These are phyloP conservation scores for Rehmannia glutinosa DNA, from an alignment of 257 asterid species.

Conservation along the genomic window DNA sequence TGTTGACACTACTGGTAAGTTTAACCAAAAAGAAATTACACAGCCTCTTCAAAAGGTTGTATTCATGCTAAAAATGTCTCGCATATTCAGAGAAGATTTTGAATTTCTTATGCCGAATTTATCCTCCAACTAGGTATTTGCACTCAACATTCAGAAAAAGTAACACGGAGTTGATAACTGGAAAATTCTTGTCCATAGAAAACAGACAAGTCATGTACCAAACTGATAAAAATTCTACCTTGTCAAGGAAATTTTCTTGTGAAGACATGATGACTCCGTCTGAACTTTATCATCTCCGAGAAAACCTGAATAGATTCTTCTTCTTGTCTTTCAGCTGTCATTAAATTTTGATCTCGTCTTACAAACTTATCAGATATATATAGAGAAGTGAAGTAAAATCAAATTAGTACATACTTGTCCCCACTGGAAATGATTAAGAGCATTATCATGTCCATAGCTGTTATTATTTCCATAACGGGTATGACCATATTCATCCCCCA, in stretches of 20 bases:
- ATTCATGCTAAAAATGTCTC: not conserved
- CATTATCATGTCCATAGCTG: conserved; percentile 90
- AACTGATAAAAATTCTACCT: conserved; percentile 39
- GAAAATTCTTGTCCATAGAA: not conserved
- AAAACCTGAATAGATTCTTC: conserved; percentile 66
- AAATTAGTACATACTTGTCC: conserved; percentile 46
- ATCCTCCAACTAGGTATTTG: not conserved
- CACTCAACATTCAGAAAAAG: not conserved
- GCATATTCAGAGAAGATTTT: not conserved
- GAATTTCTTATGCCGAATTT: not conserved
- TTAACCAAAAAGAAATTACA: not conserved
- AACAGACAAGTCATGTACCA: not conserved
- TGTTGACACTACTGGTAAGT: not conserved
- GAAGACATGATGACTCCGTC: conserved; percentile 49
- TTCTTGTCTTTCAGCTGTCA: conserved; percentile 73
- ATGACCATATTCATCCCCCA: conserved; percentile 98
- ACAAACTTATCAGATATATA: not conserved
- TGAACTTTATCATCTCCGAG: conserved; percentile 74
- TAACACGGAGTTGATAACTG: not conserved
- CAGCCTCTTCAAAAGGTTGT: not conserved
- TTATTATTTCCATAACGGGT: conserved; percentile 92
- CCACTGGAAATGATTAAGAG: conserved; percentile 89
- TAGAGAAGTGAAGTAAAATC: not conserved
- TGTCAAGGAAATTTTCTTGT: conserved; percentile 56
- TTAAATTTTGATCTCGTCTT: conserved; percentile 13